A percentile compares a stretch with the other conserved stretches of the same genome.
phyloP scores from a whole-genome alignment of 495 filamentous ascomycete genomes.

The Staphylotrichum longicolle region DNA sequence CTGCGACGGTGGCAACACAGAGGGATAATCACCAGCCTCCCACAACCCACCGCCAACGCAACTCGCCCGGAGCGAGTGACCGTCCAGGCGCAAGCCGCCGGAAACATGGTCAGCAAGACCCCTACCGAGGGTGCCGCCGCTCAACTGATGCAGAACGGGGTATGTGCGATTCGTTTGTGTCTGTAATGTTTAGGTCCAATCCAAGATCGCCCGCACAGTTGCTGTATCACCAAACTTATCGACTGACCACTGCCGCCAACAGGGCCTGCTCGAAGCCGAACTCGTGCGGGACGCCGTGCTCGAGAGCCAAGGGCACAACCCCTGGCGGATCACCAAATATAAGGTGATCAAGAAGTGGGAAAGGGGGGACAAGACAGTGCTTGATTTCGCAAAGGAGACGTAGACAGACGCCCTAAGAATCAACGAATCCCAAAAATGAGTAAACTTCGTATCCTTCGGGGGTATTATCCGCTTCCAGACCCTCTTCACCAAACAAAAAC shows the following conservation, averaged over 20 bases:
- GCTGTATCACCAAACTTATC: not conserved
- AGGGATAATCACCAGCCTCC: constrained; percentile 28
- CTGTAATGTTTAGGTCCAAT: not conserved
- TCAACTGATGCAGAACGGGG: constrained; percentile 31
- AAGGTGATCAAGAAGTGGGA: constrained; percentile 20
- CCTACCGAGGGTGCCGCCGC: constrained; percentile 7
- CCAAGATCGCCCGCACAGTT: not conserved
- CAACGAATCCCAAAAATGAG: no score
- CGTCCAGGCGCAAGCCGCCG: constrained; percentile 21
- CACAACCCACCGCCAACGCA: constrained; percentile 20
- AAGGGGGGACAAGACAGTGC: not conserved
- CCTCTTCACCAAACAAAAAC: no score
- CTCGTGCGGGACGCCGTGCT: constrained; percentile 26
- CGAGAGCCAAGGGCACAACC: constrained; percentile 31
- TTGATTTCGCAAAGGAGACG: not conserved
- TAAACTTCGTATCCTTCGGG: not conserved
- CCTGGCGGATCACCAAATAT: constrained; percentile 33
- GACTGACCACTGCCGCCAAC: not conserved
- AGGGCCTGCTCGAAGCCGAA: constrained; percentile 25
- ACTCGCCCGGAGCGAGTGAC: constrained; percentile 25
- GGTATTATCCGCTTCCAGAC: not conserved
- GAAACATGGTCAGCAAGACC: constrained; percentile 18
- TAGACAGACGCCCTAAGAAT: no score
- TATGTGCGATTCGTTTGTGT: not conserved
- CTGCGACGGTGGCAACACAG: constrained; percentile 9